A percentile compares a stretch with the other conserved stretches of the same genome.
phyloP scores from a whole-genome alignment of 768 basidiomycete species.

The Tylopilus cervinicoccineus region DNA sequence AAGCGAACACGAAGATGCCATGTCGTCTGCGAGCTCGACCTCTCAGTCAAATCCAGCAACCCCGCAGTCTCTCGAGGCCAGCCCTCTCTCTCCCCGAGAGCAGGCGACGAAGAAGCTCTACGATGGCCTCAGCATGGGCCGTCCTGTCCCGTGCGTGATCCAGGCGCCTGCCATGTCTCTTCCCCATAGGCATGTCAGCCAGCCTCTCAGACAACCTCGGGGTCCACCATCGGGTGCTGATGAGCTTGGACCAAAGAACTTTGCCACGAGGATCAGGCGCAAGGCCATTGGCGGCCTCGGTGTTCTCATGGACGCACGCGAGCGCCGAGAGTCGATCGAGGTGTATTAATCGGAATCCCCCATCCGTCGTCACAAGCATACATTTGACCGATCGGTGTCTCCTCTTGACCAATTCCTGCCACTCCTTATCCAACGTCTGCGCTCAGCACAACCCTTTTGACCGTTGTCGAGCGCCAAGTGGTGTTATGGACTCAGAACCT shows the following conservation, averaged over 20 bases:
- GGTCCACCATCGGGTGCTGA: conserved; percentile 86
- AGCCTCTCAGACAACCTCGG: conserved; percentile 79
- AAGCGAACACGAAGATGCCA: conserved; percentile 51
- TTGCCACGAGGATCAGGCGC: conserved; percentile 80
- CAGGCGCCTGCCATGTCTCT: conserved; percentile 24
- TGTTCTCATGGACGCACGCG: conserved; percentile 75
- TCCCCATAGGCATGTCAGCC: conserved; percentile 56
- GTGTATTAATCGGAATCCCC: conserved; percentile 46
- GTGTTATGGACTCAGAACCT: conserved; percentile 19
- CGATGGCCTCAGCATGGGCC: conserved; percentile 84
- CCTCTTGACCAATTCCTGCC: conserved; percentile 17
- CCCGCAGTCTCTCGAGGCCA: conserved; percentile 51
- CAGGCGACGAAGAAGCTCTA: conserved; percentile 84
- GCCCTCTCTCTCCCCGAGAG: conserved; percentile 78
- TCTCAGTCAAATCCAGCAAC: conserved; percentile 74
- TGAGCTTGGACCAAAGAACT: conserved; percentile 85
- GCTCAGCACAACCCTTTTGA: conserved; percentile 12
- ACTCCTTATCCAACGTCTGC: conserved; percentile 16
- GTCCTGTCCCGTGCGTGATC: conserved; percentile 45
- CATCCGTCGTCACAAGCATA: conserved; percentile 4
- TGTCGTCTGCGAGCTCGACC: conserved; percentile 56
- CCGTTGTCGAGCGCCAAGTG: conserved; percentile 6
- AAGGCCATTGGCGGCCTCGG: conserved; percentile 81
- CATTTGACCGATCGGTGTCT: conserved; percentile 7
- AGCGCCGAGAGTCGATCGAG: conserved; percentile 72